Evolutionary conservation across 345 rosid species (phyloP), one percentile per base, ranked within the genome.

Genomic region (Schrenkiella parvula): DNA sequence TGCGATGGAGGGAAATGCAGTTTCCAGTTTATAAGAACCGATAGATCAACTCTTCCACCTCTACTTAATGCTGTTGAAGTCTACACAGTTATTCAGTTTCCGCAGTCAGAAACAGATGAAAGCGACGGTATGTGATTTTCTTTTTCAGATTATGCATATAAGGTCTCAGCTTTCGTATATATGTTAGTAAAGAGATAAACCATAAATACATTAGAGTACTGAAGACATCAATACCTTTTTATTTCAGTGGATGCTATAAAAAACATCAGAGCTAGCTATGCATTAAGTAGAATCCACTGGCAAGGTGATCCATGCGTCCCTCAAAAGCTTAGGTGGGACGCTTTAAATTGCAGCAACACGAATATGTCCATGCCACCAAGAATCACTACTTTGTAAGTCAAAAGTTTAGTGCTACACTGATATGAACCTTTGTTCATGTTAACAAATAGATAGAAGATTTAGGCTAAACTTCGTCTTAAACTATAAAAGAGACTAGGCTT

Each of bases 31-130:
- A n/a, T 6, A 28, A 76, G 69, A 73, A 52, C 78, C 6, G 9
- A 35, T 4, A 55, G 1, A 4, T 72, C 81, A 19, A 65, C 74
- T 26, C 79, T 31, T 47, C 85, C 81, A 1, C 85, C 85, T 0
- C 38, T 72, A 32, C 71, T 82, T 29, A 82, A 79, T 3, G 82
- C 77, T 26, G 0, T 53, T 25, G 82, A 82, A 19, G 1, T 72
- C 54, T 79, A 23, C 44, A 29, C 26, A 23, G 72, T 72, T 8
- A 64, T 78, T n/a, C 64, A 76, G 15, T 21, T 78, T 26, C 54
- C 17, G 0, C 72, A 70, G 14, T 19, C 64, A 5, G 58, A 68
- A 64, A 79, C 84, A 9, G 38, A 72, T 35, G 57, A 61, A 48
- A 54, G 0, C 9, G 82, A 82, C 4, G 82, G 84, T 81, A 72